Conservation (phyloP, 1,284 basidiomycete species). For the Boletus smithii region DNA sequence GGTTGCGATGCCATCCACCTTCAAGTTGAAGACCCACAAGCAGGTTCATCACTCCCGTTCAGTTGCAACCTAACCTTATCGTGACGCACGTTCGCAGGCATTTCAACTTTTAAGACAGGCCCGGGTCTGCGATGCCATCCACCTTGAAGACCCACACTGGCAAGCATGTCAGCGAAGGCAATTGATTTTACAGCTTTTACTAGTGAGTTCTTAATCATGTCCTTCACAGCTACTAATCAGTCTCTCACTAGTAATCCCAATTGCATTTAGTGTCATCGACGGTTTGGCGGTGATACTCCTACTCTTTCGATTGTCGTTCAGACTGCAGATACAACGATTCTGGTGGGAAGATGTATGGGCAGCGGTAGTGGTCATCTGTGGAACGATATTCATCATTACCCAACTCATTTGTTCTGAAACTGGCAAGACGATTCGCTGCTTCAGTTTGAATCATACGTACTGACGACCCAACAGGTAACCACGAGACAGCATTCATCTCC, state of each 20-base stretch:
- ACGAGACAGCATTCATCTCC: too few species aligned
- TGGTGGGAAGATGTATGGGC: conserved; percentile 9
- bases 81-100: too few species aligned
- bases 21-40: too few species aligned
- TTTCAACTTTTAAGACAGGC: not conserved
- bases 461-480: not conserved
- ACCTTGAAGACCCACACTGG: not conserved
- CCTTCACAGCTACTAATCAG: not conserved
- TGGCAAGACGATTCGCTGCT: not conserved
- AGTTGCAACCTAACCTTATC: too few species aligned
- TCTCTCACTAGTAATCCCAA: not conserved
- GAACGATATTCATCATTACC: not conserved
- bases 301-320: not conserved
- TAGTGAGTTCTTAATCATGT: not conserved
- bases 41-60: too few species aligned
- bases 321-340: not conserved
- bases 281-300: not conserved
- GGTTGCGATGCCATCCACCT: too few species aligned
- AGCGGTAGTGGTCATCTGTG: not conserved
- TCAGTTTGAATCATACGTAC: not conserved
- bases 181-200: too few species aligned
- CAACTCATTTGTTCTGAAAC: not conserved
- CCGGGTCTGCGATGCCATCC: not conserved
- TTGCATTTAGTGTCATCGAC: not conserved
- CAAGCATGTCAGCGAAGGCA: not conserved